These are phyloP conservation scores for Glaciozyma martinii DNA, from an alignment of 768 basidiomycete genomes.

Conservation along the genomic window DNA sequence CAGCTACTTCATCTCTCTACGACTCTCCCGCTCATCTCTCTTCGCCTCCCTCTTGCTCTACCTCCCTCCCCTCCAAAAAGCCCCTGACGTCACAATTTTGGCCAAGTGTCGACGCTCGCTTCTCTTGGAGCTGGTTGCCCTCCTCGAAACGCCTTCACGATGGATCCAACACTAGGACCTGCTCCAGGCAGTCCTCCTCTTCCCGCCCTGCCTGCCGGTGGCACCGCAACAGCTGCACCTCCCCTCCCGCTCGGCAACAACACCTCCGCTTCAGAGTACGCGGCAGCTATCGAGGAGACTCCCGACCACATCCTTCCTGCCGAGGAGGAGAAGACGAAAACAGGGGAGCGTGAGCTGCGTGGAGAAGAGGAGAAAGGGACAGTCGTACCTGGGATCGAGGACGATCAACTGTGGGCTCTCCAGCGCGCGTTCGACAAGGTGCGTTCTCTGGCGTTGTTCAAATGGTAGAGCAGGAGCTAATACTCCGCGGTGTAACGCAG, in stretches of 20 bases:
- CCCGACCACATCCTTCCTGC: conserved; percentile 37
- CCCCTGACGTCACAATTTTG: too few species aligned
- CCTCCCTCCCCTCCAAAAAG: too few species aligned
- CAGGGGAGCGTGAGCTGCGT: conserved; percentile 37
- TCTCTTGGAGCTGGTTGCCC: too few species aligned
- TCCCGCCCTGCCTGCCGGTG: too few species aligned
- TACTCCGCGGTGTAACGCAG: conserved; percentile 19
- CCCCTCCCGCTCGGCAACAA: conserved; percentile 38
- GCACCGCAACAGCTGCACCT: neutral
- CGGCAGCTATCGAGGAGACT: conserved; percentile 35
- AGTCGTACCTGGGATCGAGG: conserved; percentile 40
- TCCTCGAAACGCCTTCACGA: too few species aligned
- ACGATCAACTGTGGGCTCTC: conserved; percentile 41
- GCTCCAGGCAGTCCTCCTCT: too few species aligned
- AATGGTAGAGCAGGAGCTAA: neutral
- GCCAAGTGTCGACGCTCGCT: too few species aligned
- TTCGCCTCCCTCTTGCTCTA: too few species aligned
- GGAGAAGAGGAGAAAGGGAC: conserved; percentile 35
- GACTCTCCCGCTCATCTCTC: too few species aligned
- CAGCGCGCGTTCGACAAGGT: conserved; percentile 40
- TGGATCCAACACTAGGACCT: neutral
- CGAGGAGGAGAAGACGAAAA: conserved; percentile 42
- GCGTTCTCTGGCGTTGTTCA: conserved; percentile 12
- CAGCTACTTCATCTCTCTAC: too few species aligned
- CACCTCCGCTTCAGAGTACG: conserved; percentile 38